Conservation (phyloP, 768 basidiomycete species). For the Mycena galopus region DNA sequence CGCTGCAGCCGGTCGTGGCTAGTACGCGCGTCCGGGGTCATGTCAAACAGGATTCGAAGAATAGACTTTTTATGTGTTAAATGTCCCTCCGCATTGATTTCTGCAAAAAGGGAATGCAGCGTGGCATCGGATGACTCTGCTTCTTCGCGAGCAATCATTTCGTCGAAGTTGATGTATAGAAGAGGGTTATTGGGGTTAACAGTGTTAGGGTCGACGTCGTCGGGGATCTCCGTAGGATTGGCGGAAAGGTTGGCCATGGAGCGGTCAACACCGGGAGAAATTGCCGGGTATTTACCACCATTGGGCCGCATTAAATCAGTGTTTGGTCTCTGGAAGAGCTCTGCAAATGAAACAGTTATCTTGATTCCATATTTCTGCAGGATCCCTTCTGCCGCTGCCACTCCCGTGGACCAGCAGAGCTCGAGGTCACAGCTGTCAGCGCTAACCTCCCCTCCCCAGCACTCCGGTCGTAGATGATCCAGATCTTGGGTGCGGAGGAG, state of each 20-base stretch:
- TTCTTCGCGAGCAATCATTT: neutral
- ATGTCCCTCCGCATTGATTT: neutral
- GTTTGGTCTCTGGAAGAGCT: neutral
- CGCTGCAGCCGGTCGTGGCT: constrained; percentile 40
- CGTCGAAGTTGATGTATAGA: neutral
- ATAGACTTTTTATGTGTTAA: constrained; percentile 35
- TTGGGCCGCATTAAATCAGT: constrained; percentile 42
- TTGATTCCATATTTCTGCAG: neutral
- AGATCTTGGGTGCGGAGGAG: constrained; percentile 4
- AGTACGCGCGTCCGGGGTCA: constrained; percentile 25
- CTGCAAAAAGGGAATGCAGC: neutral
- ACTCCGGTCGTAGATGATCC: constrained; percentile 43
- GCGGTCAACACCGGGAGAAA: constrained; percentile 41
- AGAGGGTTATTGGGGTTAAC: neutral
- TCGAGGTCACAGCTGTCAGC: constrained; percentile 37
- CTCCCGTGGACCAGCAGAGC: constrained; percentile 34
- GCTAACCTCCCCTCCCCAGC: constrained; percentile 37
- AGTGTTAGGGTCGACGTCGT: neutral
- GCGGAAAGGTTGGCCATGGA: constrained; percentile 20
- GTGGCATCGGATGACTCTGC: neutral
- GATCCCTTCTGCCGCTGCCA: no score
- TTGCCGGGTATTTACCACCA: constrained; percentile 44
- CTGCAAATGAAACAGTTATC: neutral
- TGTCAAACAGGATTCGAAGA: constrained; percentile 30
- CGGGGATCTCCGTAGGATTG: neutral